Percentiles rank a stretch among this genome's conserved stretches.
phyloP scores from a whole-genome alignment of 2,329 filamentous ascomycete species.

The Decorospora gaudefroyi region DNA sequence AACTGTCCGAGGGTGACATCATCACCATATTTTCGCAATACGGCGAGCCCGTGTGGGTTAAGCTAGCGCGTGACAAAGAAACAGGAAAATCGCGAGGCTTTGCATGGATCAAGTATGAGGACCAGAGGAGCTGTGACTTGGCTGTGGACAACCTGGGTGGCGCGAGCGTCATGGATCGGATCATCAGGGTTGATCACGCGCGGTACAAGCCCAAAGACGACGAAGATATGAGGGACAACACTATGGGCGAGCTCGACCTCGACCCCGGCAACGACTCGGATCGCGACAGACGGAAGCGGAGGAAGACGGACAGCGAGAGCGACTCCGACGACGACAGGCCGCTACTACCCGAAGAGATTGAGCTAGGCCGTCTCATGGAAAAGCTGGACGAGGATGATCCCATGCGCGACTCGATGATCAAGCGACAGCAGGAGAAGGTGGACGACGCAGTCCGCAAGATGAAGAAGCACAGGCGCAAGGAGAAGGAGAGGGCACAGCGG shows the following conservation, averaged over 20 bases:
- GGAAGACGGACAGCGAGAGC: conserved; percentile 50
- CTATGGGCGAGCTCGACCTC: conserved; percentile 55
- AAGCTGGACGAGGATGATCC: conserved; percentile 95
- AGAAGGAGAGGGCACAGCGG: conserved; percentile 55
- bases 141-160: conserved; percentile 96
- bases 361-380: conserved; percentile 73
- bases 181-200: conserved; percentile 88
- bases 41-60: conserved; percentile 91
- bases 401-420: conserved; percentile 89
- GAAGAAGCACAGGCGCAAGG: conserved; percentile 53
- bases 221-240: conserved; percentile 65
- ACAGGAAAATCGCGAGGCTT: conserved; percentile 95
- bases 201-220: conserved; percentile 88
- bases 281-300: conserved; percentile 56
- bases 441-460: conserved; percentile 67
- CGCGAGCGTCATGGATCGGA: conserved; percentile 76
- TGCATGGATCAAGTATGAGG: conserved; percentile 96
- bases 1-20: conserved; percentile 92
- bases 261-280: conserved; percentile 44
- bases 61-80: conserved; percentile 91
- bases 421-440: conserved; percentile 90
- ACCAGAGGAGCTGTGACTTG: conserved; percentile 92
- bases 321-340: conserved; percentile 58
- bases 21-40: conserved; percentile 97
- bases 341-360: conserved; percentile 77